Evolutionary conservation across 2,329 filamentous ascomycete genomes (phyloP).

Genomic region (Penicillium hesseltinei): DNA sequence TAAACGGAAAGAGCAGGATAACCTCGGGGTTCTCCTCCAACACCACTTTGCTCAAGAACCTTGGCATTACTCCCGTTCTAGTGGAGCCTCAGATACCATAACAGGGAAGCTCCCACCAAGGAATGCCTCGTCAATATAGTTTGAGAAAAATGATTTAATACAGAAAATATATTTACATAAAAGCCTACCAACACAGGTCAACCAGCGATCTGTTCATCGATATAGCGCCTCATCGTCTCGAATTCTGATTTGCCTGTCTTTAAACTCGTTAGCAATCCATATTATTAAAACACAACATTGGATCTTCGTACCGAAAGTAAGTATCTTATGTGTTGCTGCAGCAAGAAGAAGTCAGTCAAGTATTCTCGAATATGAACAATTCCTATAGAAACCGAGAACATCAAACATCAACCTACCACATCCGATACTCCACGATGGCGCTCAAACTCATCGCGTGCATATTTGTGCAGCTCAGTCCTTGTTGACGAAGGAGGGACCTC

Average conservation of each 20-base stretch:
- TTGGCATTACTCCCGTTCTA: not conserved
- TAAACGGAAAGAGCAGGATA: not conserved
- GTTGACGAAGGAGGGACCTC: slow-evolving; percentile 42
- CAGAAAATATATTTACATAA: not conserved
- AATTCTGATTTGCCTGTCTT: slow-evolving; percentile 49
- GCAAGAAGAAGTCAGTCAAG: not conserved
- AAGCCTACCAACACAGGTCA: slow-evolving; percentile 7
- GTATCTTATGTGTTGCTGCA: slow-evolving; percentile 46
- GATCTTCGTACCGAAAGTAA: slow-evolving; percentile 39
- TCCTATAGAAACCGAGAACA: not conserved
- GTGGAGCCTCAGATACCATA: not conserved
- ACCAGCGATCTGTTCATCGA: slow-evolving; percentile 43
- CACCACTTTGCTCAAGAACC: not conserved
- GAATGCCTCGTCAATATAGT: not conserved
- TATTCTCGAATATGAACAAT: not conserved
- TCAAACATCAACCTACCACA: slow-evolving; percentile 30
- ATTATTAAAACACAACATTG: not conserved
- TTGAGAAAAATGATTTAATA: not conserved
- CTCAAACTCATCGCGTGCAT: slow-evolving; percentile 46
- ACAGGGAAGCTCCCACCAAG: not conserved
- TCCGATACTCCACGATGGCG: slow-evolving; percentile 45
- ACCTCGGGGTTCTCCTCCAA: not conserved
- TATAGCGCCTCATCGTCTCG: slow-evolving; percentile 47
- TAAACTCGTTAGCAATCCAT: slow-evolving; percentile 5
- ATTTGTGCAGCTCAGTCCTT: slow-evolving; percentile 42